Percentiles rank a stretch among this genome's conserved stretches.
Evolutionary conservation across 257 asterid species (phyloP).

Genomic region (Jacaranda mimosifolia): DNA sequence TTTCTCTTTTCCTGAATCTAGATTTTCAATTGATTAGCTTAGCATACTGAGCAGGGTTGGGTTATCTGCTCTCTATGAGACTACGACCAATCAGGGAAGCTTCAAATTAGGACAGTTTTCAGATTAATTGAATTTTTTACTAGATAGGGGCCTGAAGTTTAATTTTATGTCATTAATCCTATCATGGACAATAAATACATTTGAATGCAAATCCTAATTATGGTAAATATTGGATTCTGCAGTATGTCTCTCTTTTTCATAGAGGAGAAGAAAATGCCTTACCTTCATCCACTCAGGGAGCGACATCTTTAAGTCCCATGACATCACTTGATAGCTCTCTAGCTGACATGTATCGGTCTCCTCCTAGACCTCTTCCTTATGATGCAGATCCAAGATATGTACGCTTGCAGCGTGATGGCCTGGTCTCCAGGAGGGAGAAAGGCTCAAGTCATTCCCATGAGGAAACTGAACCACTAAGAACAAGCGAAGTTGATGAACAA

Average conservation of each 20-base stretch:
- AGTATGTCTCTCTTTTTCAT: slow-evolving; percentile 77
- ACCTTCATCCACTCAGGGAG: slow-evolving; percentile 61
- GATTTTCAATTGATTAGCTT: neutral
- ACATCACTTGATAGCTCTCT: slow-evolving; percentile 75
- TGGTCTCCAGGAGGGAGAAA: slow-evolving; percentile 82
- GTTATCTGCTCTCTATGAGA: neutral
- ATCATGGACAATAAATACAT: slow-evolving; percentile 8
- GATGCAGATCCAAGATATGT: slow-evolving; percentile 82
- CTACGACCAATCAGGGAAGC: neutral
- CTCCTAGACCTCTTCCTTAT: slow-evolving; percentile 96
- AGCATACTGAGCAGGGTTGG: neutral
- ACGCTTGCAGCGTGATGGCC: slow-evolving; percentile 74
- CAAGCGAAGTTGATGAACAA: slow-evolving; percentile 68
- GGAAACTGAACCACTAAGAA: slow-evolving; percentile 80
- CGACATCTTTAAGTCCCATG: slow-evolving; percentile 64
- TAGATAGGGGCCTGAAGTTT: neutral
- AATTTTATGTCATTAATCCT: slow-evolving; percentile 2
- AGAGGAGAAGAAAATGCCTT: slow-evolving; percentile 71
- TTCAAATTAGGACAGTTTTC: neutral
- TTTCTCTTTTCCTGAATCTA: slow-evolving; percentile 8
- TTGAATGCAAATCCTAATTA: slow-evolving; percentile 24
- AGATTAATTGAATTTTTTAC: neutral
- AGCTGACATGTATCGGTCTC: slow-evolving; percentile 81
- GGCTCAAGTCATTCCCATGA: slow-evolving; percentile 80
- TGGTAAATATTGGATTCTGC: slow-evolving; percentile 44